These are phyloP conservation scores for Diaporthe sp. DNA, from an alignment of 2,329 filamentous ascomycete genomes.

Conservation along the genomic window DNA sequence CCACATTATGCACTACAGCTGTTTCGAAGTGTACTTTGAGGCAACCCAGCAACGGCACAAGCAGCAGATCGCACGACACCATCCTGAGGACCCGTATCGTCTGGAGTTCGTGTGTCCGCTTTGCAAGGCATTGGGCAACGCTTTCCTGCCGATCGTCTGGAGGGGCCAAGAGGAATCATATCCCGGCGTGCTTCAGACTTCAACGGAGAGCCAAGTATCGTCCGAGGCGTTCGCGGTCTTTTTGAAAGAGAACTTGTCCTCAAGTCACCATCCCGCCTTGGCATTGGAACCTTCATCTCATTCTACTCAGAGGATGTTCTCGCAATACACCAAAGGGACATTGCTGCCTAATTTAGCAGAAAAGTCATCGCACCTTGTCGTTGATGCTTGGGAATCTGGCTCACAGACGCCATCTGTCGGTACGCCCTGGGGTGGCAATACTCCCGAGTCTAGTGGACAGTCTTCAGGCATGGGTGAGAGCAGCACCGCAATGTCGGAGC, in stretches of 20 bases:
- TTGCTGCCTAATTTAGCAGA: constrained; percentile 57
- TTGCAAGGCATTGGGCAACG: constrained; percentile 95
- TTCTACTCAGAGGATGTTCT: constrained; percentile 50
- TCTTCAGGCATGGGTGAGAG: constrained; percentile 42
- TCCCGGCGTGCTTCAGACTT: constrained; percentile 76
- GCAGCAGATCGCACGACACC: constrained; percentile 93
- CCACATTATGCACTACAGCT: constrained; percentile 98
- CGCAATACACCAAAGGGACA: constrained; percentile 52
- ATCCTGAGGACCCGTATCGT: constrained; percentile 82
- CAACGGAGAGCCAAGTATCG: constrained; percentile 49
- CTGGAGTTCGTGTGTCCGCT: constrained; percentile 97
- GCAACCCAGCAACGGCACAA: constrained; percentile 87
- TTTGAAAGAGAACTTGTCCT: constrained; percentile 53
- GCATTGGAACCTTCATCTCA: background rate
- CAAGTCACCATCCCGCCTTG: background rate
- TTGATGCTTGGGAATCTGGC: constrained; percentile 59
- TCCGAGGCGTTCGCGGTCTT: constrained; percentile 72
- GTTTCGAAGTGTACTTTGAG: constrained; percentile 91
- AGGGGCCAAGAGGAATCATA: constrained; percentile 90
- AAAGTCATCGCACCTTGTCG: constrained; percentile 50
- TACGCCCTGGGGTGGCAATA: constrained; percentile 54
- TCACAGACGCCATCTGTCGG: constrained; percentile 50
- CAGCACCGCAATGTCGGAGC: constrained; percentile 60
- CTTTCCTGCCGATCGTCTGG: constrained; percentile 96
- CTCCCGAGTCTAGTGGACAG: constrained; percentile 51